Conservation (phyloP, 139 green algal species). For the Ostreobium quekettii region DNA sequence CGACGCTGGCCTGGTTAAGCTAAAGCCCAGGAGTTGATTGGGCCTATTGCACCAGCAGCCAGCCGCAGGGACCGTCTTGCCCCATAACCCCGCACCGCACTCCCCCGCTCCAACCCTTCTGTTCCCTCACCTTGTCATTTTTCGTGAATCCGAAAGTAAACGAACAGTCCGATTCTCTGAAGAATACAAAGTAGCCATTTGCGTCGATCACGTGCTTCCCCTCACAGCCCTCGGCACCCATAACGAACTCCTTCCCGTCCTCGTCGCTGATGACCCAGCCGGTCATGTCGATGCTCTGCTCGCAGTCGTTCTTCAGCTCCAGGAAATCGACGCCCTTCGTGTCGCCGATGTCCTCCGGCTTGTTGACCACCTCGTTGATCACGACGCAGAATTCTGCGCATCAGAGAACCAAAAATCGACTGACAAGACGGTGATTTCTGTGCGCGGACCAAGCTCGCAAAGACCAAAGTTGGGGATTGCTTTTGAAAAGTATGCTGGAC, state of each 20-base stretch:
- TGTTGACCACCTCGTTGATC: conserved; percentile 19
- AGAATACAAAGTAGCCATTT: neutral
- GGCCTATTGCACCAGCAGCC: too few relatives aligned
- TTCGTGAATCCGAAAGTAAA: conserved; percentile 11
- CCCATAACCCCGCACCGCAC: too few relatives aligned
- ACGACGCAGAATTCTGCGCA: too few relatives aligned
- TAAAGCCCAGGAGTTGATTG: too few relatives aligned
- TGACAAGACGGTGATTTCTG: too few relatives aligned
- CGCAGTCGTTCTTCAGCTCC: conserved; percentile 12
- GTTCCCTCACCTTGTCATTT: conserved; percentile 7
- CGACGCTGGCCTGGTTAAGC: too few relatives aligned
- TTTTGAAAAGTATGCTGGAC: too few relatives aligned
- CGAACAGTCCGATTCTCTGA: conserved; percentile 2
- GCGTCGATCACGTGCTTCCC: conserved; percentile 9
- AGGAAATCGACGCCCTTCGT: conserved; percentile 12
- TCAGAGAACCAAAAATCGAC: too few relatives aligned
- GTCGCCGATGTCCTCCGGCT: conserved; percentile 8
- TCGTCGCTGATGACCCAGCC: conserved; percentile 13
- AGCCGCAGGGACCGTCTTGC: too few relatives aligned
- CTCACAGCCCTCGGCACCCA: conserved; percentile 3
- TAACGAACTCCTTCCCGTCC: conserved; percentile 7
- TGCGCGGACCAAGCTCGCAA: too few relatives aligned
- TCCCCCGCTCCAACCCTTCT: too few relatives aligned
- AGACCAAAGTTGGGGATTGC: too few relatives aligned
- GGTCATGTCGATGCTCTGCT: neutral